phyloP scores from a whole-genome alignment of 1,284 basidiomycete genomes.

The Lentinula novae-zelandiae region DNA sequence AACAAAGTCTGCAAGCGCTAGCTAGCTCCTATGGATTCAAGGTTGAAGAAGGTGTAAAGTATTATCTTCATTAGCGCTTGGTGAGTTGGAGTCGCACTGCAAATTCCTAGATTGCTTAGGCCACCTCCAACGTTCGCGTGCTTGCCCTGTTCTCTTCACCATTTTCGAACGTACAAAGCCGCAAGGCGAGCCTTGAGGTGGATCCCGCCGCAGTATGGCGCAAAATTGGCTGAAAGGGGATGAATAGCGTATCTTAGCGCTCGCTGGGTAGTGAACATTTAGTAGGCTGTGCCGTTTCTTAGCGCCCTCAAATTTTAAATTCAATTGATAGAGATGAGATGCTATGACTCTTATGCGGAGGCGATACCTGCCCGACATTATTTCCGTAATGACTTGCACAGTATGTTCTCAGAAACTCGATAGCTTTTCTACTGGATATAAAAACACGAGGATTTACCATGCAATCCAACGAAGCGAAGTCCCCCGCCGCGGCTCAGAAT shows the following conservation, averaged over 20 bases:
- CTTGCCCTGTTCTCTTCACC: not conserved
- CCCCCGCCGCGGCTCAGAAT: not conserved
- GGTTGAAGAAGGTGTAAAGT: not conserved
- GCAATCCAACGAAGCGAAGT: not conserved
- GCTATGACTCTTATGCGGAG: conserved; percentile 10
- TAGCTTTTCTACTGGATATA: not conserved
- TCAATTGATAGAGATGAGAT: not conserved
- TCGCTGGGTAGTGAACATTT: not conserved
- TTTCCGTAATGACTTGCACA: not conserved
- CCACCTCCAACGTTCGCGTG: too few species aligned
- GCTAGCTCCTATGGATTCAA: too few species aligned
- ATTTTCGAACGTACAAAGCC: not conserved
- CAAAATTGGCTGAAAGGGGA: not conserved
- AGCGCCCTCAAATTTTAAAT: not conserved
- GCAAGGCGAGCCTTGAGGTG: not conserved
- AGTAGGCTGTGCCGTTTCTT: not conserved
- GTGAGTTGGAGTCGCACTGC: not conserved
- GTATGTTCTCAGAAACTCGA: not conserved
- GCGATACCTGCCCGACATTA: conserved; percentile 9
- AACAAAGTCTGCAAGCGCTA: too few species aligned
- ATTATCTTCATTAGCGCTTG: not conserved
- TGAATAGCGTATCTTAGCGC: too few species aligned
- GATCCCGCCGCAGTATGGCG: not conserved
- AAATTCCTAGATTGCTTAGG: too few species aligned
- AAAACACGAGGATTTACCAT: not conserved